These are phyloP conservation scores for Aegilops tauschii DNA, from an alignment of 176 grass and related monocot species.

Conservation along the genomic window DNA sequence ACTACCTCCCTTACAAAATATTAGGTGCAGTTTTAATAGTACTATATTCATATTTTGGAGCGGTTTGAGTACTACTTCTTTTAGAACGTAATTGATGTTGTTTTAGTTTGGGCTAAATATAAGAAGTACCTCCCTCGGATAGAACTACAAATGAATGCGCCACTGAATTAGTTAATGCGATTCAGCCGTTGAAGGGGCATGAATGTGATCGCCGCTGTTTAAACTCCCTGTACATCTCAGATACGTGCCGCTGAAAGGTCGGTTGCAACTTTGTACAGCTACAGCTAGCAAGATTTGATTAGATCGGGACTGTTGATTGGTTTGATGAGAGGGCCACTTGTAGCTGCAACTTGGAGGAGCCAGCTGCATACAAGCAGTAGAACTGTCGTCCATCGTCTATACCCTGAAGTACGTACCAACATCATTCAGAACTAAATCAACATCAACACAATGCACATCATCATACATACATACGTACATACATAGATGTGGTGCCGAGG, in stretches of 20 bases:
- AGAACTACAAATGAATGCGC: background rate
- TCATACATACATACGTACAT: too few relatives aligned
- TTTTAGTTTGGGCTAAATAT: background rate
- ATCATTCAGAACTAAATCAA: background rate
- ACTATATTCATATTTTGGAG: background rate
- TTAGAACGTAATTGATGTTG: background rate
- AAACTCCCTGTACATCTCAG: background rate
- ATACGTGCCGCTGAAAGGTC: conserved; percentile 3
- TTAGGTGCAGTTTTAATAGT: background rate
- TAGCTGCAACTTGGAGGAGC: background rate
- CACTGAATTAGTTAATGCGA: background rate
- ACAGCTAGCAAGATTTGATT: background rate
- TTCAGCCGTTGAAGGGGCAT: background rate
- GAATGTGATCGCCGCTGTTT: background rate
- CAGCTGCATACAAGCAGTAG: background rate
- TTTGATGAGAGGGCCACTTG: conserved; percentile 26
- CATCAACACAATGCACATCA: background rate
- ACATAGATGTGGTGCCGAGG: too few relatives aligned
- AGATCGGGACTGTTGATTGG: background rate
- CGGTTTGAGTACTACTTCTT: background rate
- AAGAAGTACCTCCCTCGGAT: background rate
- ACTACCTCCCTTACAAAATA: background rate
- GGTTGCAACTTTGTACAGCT: conserved; percentile 10
- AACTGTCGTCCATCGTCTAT: background rate
- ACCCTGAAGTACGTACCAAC: background rate